Evolutionary conservation across 2,329 filamentous ascomycete genomes (phyloP), one percentile per base, ranked within the genome.

Genomic region (Fusarium nanum): DNA sequence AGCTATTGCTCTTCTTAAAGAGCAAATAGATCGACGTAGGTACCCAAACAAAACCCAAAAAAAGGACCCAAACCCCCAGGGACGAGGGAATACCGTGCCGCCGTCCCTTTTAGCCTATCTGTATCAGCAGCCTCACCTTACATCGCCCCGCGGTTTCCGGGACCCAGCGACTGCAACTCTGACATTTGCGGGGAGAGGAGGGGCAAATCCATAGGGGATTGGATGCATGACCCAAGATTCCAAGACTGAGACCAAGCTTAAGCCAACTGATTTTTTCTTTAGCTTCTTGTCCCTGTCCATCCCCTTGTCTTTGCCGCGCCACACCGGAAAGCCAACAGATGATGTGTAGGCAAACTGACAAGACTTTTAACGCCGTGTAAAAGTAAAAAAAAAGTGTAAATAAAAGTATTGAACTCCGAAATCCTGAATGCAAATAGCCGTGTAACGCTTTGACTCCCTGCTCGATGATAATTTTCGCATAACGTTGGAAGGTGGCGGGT

Each of bases 381-480:
- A 68, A 34, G 20, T 41, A 9, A n/a, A 44, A 9, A n/a, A 44
- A 34, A 52, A 25, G 28, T 42, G 41, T 46, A 64, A 56, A 61
- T 56, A 46, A 37, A 71, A 66, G 61, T 54, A 28, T 46, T 40
- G 62, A 61, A 65, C 58, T 67, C 69, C 73, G 16, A 54, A 49
- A 56, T 44, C 60, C 45, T 49, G 37, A 64, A 62, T 60, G 42
- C 53, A 69, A 52, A 68, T 71, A 55, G 49, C 54, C 53, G 61
- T 61, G 67, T 61, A 71, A 75, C 73, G 73, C 73, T 75, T 59
- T 71, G 69, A 75, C 73, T 75, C 73, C 73, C 61, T 67, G 73
- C 73, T 74, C 54, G 48, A 71, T 49, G 62, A 47, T 60, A 64
- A 65, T 66, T 69, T 60, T 66, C 57, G 52, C 49, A 57, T 60